These are phyloP conservation scores for Sporothrix euskadiensis DNA, from an alignment of 2,329 filamentous ascomycete genomes.

Conservation along the genomic window DNA sequence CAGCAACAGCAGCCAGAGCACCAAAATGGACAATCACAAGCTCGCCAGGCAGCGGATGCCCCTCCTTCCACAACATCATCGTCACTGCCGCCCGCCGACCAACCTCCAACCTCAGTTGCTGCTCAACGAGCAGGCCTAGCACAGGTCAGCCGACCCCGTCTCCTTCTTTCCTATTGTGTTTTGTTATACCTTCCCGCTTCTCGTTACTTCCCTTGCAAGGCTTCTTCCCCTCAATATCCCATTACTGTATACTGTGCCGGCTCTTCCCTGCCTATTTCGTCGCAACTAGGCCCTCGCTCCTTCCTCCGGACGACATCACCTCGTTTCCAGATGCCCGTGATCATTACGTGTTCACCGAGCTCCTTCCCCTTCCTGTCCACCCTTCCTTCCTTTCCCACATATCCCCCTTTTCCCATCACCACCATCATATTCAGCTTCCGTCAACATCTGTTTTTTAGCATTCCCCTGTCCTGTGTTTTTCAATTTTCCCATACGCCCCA, in stretches of 20 bases:
- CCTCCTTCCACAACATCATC: conserved; percentile 10
- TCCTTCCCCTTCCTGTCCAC: not conserved
- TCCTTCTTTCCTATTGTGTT: not conserved
- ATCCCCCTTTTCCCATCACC: not conserved
- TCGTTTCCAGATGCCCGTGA: not conserved
- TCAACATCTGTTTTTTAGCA: not conserved
- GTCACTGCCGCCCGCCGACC: conserved; percentile 10
- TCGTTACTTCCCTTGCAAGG: not conserved
- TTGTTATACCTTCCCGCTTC: not conserved
- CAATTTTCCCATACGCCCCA: not conserved
- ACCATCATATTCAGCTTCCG: not conserved
- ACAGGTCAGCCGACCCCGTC: conserved; percentile 26
- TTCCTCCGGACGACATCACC: not conserved
- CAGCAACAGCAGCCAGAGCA: not conserved
- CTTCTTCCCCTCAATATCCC: not conserved
- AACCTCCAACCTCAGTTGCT: not conserved
- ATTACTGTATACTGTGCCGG: not conserved
- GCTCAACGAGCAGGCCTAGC: conserved; percentile 25
- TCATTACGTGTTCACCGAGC: not conserved
- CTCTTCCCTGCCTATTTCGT: conserved; percentile 6
- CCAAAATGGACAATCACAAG: not conserved
- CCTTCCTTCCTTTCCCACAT: not conserved
- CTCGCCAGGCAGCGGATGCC: conserved; percentile 9
- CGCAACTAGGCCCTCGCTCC: not conserved
- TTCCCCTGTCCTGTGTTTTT: conserved; percentile 1